These are phyloP conservation scores for Ormosia semicastrata DNA, from an alignment of 306 rosid genomes.

Conservation along the genomic window DNA sequence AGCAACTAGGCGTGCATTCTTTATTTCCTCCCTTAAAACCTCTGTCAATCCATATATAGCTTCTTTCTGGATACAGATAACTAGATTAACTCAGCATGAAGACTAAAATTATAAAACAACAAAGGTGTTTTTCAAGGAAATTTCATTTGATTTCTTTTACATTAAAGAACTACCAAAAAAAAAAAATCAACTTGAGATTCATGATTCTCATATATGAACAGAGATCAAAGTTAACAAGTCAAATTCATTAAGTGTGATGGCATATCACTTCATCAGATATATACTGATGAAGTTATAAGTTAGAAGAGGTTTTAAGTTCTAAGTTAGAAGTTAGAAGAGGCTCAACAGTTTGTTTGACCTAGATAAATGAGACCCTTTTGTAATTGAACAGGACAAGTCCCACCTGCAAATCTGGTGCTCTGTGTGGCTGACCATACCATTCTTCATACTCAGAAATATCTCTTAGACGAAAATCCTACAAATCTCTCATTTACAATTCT, in stretches of 20 bases:
- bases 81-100: conserved; percentile 24
- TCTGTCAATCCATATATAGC: conserved; percentile 94
- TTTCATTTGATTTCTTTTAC: background rate
- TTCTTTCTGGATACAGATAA: conserved; percentile 70
- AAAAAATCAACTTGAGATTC: background rate
- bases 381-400: background rate
- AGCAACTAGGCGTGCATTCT: conserved; percentile 80
- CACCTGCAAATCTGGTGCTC: conserved; percentile 84
- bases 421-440: conserved; percentile 93
- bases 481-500: conserved; percentile 25
- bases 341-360: conserved; percentile 13
- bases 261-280: conserved; percentile 1
- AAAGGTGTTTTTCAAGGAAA: background rate
- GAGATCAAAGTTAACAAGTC: conserved; percentile 8
- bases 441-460: conserved; percentile 85
- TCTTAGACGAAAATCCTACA: conserved; percentile 85
- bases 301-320: background rate
- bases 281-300: background rate
- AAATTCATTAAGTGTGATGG: conserved; percentile 3
- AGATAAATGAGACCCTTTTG: conserved; percentile 12
- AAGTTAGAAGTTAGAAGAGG: background rate
- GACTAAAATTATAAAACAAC: background rate
- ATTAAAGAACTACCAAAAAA: background rate
- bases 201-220: background rate
- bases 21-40: conserved; percentile 67